These are phyloP conservation scores for Cadophora sp. DNA, from an alignment of 2,329 filamentous ascomycete genomes.

Conservation along the genomic window DNA sequence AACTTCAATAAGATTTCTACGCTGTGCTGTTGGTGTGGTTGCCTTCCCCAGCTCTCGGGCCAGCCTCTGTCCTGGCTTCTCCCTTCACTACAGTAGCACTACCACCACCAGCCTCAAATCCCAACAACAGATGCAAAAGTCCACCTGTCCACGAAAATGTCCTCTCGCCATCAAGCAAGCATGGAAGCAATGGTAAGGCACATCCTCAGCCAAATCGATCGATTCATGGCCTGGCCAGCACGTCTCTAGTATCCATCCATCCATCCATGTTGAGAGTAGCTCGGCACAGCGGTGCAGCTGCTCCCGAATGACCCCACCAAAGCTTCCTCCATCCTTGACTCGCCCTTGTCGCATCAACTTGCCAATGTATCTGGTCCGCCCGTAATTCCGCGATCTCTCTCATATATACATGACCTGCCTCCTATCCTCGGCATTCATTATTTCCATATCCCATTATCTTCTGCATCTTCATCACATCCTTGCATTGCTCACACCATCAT, in stretches of 20 bases:
- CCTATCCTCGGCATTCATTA: not conserved
- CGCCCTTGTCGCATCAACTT: constrained; percentile 11
- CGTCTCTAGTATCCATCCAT: not conserved
- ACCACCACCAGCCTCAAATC: not conserved
- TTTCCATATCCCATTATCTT: not conserved
- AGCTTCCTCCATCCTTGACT: constrained; percentile 12
- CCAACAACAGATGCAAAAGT: not conserved
- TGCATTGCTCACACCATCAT: constrained; percentile 28
- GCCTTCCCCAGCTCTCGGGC: not conserved
- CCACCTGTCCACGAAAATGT: constrained; percentile 9
- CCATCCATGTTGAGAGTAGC: not conserved
- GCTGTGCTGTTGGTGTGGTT: no score
- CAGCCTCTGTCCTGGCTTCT: not conserved
- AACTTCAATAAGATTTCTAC: no score
- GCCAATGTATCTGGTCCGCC: constrained; percentile 3
- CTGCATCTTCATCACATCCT: constrained; percentile 1
- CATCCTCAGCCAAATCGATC: not conserved
- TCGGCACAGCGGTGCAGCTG: constrained; percentile 16
- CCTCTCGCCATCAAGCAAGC: not conserved
- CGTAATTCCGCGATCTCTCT: not conserved
- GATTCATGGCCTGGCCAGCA: constrained; percentile 5
- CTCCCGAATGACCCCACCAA: constrained; percentile 16
- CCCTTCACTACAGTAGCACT: not conserved
- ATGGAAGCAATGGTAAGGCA: not conserved
- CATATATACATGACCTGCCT: constrained; percentile 10